Percentiles rank a stretch among this genome's conserved stretches.
Evolutionary conservation across 371 early-diverging fungal genomes (phyloP).

Genomic region (Fennellomyces sp.): DNA sequence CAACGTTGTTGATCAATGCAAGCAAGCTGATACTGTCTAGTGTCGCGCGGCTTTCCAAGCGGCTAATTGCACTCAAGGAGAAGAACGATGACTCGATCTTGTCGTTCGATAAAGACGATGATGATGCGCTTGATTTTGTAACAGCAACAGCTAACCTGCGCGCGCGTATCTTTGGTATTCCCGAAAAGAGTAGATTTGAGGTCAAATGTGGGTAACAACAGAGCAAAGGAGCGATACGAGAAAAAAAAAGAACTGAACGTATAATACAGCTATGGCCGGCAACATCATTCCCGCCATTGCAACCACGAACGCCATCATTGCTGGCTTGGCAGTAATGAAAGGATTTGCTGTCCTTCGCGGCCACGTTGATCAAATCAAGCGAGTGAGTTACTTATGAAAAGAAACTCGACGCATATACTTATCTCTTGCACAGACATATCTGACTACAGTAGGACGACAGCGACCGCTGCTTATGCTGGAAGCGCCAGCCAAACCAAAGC

Average conservation of each 20-base stretch:
- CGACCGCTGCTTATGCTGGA: conserved; percentile 55
- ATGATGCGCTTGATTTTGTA: conserved; percentile 88
- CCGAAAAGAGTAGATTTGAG: conserved; percentile 79
- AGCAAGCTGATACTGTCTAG: no score
- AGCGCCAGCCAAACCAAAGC: conserved; percentile 57
- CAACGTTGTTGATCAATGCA: no score
- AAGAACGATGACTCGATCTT: conserved; percentile 55
- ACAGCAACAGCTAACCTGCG: conserved; percentile 91
- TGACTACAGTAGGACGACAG: conserved; percentile 55
- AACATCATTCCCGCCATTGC: conserved; percentile 99
- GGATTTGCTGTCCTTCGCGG: conserved; percentile 76
- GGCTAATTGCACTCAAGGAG: conserved; percentile 41
- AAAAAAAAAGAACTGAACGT: background rate
- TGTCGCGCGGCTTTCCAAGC: conserved; percentile 37
- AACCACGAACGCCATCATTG: conserved; percentile 99
- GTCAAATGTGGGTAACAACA: conserved; percentile 72
- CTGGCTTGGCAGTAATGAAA: conserved; percentile 92
- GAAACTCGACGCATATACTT: background rate
- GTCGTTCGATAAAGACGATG: conserved; percentile 94
- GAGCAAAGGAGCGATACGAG: background rate
- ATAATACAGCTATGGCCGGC: conserved; percentile 88
- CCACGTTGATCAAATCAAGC: conserved; percentile 57
- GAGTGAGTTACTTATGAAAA: conserved; percentile 31
- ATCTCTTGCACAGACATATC: conserved; percentile 46
- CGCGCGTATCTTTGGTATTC: conserved; percentile 80